A percentile compares a stretch with the other conserved stretches of the same genome.
Evolutionary conservation across 2,329 filamentous ascomycete species (phyloP).

Genomic region (Periconia macrospinosa): DNA sequence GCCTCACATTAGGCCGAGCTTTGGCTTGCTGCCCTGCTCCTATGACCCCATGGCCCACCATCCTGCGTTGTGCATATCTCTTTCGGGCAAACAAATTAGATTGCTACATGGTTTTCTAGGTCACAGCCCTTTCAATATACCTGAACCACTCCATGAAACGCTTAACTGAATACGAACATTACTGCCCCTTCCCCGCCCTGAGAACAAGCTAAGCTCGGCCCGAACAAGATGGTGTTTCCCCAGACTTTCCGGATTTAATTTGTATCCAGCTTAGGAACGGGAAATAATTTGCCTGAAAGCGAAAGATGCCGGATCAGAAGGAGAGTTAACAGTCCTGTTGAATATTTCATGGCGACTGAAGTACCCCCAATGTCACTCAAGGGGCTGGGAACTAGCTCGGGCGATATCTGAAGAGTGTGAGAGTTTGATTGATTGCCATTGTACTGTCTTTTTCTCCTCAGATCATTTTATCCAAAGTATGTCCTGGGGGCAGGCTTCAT

Average conservation of each 20-base stretch:
- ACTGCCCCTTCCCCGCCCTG: neutral
- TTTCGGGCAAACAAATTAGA: neutral
- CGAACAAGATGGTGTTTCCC: neutral
- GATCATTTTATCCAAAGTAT: slow-evolving; percentile 21
- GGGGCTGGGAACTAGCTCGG: neutral
- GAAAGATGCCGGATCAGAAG: neutral
- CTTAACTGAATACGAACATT: neutral
- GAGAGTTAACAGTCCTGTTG: neutral
- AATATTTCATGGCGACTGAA: neutral
- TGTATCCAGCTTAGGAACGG: neutral
- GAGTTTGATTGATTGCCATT: neutral
- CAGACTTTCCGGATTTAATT: neutral
- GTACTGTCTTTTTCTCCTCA: slow-evolving; percentile 11
- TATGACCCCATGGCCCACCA: neutral
- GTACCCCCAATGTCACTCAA: neutral
- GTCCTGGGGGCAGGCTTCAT: slow-evolving; percentile 11
- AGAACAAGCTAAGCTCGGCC: neutral
- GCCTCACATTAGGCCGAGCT: too few relatives aligned
- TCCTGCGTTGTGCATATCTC: neutral
- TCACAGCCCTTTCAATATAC: neutral
- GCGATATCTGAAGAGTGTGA: neutral
- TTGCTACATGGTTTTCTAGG: neutral
- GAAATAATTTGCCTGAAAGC: neutral
- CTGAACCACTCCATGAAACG: neutral
- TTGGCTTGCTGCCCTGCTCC: too few relatives aligned